phyloP scores from a whole-genome alignment of 2,329 filamentous ascomycete genomes.

The Pestalotiopsis sp. region DNA sequence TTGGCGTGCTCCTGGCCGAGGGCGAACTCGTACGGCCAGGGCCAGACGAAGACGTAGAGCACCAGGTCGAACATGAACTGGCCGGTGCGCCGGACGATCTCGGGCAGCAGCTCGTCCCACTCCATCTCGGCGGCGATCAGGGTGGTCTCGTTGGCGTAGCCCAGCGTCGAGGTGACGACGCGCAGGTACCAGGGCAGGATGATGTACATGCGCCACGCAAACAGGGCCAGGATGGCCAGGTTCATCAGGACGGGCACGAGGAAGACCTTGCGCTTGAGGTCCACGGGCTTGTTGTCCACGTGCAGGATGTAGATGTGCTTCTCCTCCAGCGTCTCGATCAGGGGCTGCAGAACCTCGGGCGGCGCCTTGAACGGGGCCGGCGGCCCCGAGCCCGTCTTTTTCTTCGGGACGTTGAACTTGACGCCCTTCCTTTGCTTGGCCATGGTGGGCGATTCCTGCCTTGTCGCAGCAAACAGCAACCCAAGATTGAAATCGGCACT shows the following conservation, averaged over 20 bases:
- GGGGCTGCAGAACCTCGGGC: slow-evolving; percentile 63
- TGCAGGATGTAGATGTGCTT: slow-evolving; percentile 82
- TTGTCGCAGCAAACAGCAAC: neutral
- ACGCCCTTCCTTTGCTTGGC: slow-evolving; percentile 27
- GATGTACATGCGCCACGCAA: slow-evolving; percentile 69
- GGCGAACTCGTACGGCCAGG: slow-evolving; percentile 76
- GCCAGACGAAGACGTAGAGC: slow-evolving; percentile 68
- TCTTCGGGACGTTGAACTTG: slow-evolving; percentile 25
- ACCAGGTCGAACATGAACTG: slow-evolving; percentile 76
- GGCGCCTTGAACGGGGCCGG: slow-evolving; percentile 71
- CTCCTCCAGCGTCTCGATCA: slow-evolving; percentile 67
- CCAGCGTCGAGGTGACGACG: slow-evolving; percentile 66
- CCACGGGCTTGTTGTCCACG: slow-evolving; percentile 70
- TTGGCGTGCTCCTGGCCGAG: slow-evolving; percentile 58
- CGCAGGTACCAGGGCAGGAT: slow-evolving; percentile 74
- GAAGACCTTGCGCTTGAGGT: slow-evolving; percentile 84
- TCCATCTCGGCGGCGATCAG: slow-evolving; percentile 58
- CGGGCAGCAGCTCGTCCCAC: slow-evolving; percentile 57
- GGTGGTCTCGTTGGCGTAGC: slow-evolving; percentile 66
- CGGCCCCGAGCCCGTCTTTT: slow-evolving; percentile 36
- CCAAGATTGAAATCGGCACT: neutral
- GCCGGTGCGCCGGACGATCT: slow-evolving; percentile 61
- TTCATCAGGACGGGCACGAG: slow-evolving; percentile 79
- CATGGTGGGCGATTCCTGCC: slow-evolving; percentile 20
- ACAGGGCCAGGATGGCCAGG: slow-evolving; percentile 62